phyloP scores from a whole-genome alignment of 2,329 filamentous ascomycete species.

The Hymenoscyphus fraxineus region DNA sequence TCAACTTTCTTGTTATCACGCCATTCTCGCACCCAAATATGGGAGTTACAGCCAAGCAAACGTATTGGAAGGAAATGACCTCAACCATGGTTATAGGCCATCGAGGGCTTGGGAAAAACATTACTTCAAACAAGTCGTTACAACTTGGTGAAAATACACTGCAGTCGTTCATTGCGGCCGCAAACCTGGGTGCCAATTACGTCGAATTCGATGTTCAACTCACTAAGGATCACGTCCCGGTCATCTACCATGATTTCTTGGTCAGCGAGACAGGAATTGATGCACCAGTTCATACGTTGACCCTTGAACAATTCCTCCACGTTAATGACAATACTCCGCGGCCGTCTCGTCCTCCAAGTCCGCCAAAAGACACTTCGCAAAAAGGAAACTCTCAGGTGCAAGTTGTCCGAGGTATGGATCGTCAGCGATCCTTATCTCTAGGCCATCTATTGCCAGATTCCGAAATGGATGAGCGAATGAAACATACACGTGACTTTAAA shows the following conservation, averaged over 20 bases:
- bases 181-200: constrained; percentile 79
- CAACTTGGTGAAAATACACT: constrained; percentile 97
- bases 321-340: constrained; percentile 54
- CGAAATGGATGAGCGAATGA: constrained; percentile 75
- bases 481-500: constrained; percentile 94
- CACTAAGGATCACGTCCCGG: constrained; percentile 97
- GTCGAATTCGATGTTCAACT: constrained; percentile 86
- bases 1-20: constrained; percentile 93
- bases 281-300: constrained; percentile 91
- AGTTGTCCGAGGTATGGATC: constrained; percentile 29
- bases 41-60: constrained; percentile 84
- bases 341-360: constrained; percentile 45
- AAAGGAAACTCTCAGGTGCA: constrained; percentile 26
- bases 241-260: constrained; percentile 97
- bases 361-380: constrained; percentile 33
- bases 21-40: constrained; percentile 93
- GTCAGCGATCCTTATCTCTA: constrained; percentile 36
- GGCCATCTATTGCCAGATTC: constrained; percentile 26
- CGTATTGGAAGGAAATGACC: constrained; percentile 91
- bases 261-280: constrained; percentile 98
- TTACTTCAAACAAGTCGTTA: constrained; percentile 75
- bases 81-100: constrained; percentile 79
- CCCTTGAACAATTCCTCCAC: constrained; percentile 91
- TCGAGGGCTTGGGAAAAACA: constrained; percentile 84
- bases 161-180: constrained; percentile 91